These are phyloP conservation scores for Candida stauntonica DNA, from an alignment of 805 yeast species.

Conservation along the genomic window DNA sequence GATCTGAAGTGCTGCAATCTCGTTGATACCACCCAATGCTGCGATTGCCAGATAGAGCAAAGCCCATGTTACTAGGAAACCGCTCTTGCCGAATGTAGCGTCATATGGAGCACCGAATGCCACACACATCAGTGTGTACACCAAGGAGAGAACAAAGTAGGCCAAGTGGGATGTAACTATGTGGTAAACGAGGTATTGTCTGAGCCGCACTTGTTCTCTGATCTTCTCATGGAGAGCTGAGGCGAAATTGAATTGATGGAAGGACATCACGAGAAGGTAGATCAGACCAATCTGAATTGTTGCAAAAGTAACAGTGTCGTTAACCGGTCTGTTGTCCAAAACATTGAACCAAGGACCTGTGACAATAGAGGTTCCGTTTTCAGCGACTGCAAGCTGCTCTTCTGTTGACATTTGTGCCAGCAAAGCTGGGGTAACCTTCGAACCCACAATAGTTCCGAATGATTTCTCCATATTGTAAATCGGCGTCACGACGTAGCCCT, in stretches of 20 bases:
- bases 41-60: constrained; percentile 54
- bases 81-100: constrained; percentile 51
- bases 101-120: constrained; percentile 58
- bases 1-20: constrained; percentile 47
- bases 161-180: constrained; percentile 28
- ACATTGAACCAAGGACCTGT: constrained; percentile 16
- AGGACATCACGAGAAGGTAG: constrained; percentile 60
- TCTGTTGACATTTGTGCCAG: constrained; percentile 12
- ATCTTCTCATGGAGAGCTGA: constrained; percentile 38
- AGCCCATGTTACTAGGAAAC: constrained; percentile 68
- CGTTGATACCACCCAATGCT: constrained; percentile 66
- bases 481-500: constrained; percentile 37
- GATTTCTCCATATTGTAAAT: constrained; percentile 20
- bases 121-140: constrained; percentile 49
- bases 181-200: constrained; percentile 46
- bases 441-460: constrained; percentile 18
- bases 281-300: constrained; percentile 67
- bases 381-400: constrained; percentile 14
- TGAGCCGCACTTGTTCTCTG: constrained; percentile 9
- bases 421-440: constrained; percentile 15
- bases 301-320: constrained; percentile 44
- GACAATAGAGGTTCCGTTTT: constrained; percentile 25
- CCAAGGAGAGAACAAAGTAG: constrained; percentile 49
- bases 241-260: constrained; percentile 62
- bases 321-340: constrained; percentile 41